Evolutionary conservation across 192 early-diverging fungal species (phyloP).

Genomic region (Coemansia sp.): DNA sequence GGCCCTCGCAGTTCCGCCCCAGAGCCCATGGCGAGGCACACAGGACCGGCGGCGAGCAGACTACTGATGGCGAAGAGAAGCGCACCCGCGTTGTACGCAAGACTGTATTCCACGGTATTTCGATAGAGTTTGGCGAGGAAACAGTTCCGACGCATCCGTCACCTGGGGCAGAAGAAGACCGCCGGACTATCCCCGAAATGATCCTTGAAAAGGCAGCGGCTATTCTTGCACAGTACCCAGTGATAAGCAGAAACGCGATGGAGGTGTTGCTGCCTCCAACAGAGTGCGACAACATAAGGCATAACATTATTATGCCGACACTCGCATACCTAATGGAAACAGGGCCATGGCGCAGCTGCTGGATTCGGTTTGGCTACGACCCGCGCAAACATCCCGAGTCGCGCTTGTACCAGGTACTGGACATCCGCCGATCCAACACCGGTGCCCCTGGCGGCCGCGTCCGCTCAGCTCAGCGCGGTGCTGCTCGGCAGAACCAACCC

Average conservation of each 20-base stretch:
- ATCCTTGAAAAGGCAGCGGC: conserved; percentile 15
- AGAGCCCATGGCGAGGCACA: background rate
- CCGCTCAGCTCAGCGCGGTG: conserved; percentile 1
- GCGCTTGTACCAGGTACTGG: conserved; percentile 49
- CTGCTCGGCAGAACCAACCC: background rate
- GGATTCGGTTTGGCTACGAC: conserved; percentile 54
- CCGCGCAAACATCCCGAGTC: conserved; percentile 40
- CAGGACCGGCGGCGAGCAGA: background rate
- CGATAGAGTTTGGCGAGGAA: conserved; percentile 13
- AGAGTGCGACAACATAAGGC: conserved; percentile 16
- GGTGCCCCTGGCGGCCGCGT: background rate
- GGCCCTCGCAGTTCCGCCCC: conserved; percentile 31
- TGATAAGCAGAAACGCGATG: conserved; percentile 44
- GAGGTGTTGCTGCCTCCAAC: conserved; percentile 22
- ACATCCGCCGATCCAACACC: conserved; percentile 19
- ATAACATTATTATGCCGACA: conserved; percentile 21
- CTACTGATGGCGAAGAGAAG: background rate
- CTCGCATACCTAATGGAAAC: conserved; percentile 40
- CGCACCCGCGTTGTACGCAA: background rate
- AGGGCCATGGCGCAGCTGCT: conserved; percentile 52
- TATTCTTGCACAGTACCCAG: conserved; percentile 32
- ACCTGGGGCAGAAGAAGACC: conserved; percentile 12
- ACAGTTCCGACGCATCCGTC: conserved; percentile 19
- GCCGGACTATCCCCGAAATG: conserved; percentile 11
- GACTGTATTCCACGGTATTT: conserved; percentile 15